Percentiles rank a stretch among this genome's conserved stretches.
Evolutionary conservation across 2,329 filamentous ascomycete species (phyloP).

Genomic region (Ampelomyces quisqualis): DNA sequence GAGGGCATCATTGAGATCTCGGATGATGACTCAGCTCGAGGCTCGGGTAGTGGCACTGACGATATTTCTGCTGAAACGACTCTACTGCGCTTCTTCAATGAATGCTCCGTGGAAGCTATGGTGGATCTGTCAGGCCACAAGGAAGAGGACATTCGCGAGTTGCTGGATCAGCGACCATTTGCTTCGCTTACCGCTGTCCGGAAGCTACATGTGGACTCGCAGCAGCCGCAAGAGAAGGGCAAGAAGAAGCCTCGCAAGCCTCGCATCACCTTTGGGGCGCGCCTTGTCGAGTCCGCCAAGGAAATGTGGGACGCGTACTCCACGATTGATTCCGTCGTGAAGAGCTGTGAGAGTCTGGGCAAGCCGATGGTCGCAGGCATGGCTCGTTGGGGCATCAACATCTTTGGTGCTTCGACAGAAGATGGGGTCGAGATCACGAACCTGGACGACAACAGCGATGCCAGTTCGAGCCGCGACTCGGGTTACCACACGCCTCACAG

Average conservation of each 20-base stretch:
- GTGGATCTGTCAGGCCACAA: conserved; percentile 78
- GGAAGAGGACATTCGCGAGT: conserved; percentile 65
- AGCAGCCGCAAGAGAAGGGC: conserved; percentile 29
- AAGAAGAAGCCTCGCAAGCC: conserved; percentile 40
- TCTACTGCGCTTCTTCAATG: conserved; percentile 81
- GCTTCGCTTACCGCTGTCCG: conserved; percentile 64
- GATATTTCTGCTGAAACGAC: conserved; percentile 49
- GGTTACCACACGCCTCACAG: conserved; percentile 64
- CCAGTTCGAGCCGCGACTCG: conserved; percentile 58
- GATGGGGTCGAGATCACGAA: conserved; percentile 63
- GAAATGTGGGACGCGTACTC: conserved; percentile 79
- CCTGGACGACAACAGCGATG: conserved; percentile 48
- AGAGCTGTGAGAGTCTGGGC: conserved; percentile 71
- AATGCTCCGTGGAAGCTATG: conserved; percentile 71
- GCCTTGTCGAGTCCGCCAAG: conserved; percentile 64
- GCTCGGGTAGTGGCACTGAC: conserved; percentile 19
- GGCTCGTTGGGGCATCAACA: conserved; percentile 67
- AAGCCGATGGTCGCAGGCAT: conserved; percentile 65
- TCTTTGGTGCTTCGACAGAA: conserved; percentile 60
- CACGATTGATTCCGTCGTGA: conserved; percentile 79
- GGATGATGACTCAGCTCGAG: conserved; percentile 48
- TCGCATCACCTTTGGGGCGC: conserved; percentile 62
- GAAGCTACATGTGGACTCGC: conserved; percentile 54
- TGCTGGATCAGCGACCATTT: conserved; percentile 78
- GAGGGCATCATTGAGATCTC: conserved; percentile 40